Evolutionary conservation across 1,284 basidiomycete species (phyloP), one percentile per base, ranked within the genome.

Genomic region (Mrakiaceae sp.): DNA sequence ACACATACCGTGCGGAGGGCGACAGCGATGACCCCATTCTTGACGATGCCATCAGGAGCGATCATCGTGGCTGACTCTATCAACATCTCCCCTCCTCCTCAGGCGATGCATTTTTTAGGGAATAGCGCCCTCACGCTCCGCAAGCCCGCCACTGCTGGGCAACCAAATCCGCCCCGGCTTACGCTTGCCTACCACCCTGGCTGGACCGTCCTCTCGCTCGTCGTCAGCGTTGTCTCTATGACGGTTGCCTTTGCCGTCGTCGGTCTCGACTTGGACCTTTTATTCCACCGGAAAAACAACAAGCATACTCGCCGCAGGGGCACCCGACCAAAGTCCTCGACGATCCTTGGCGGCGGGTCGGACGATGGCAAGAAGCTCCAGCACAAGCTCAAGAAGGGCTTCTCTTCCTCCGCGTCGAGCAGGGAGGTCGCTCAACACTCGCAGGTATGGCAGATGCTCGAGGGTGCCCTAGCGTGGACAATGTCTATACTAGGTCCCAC

Each of bases 241-340:
- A 78, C 73, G 7, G 67, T 75, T 40, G 76, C 78, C 9, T 79
- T 79, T 68, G 75, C 75, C 66, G 72, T 79, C 66, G 78, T 79
- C 76, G 78, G 77, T 43, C 74, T 77, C 10, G 71, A 74, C 44
- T 58, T 77, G 8, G 67, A 68, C 55, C 56, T 43, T 16, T 44
- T 59, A 14, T 70, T 73, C 56, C 70, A 73, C 27, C 71, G 73
- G 48, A 68, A 65, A 9, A 70, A 66, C 62, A 73, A 5, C 14
- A n/a, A 42, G 4, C 39, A 5, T 5, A 12, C 16, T 14, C 44
- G n/a, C 11, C 8, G 43, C 27, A 6, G 7, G 12, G 27, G 27
- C 27, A 27, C 27, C 27, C 27, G 27, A 27, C 27, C 27, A 27
- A 27, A 27, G 27, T 27, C 27, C 27, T 27, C 27, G 27, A 27